These are phyloP conservation scores for Pseudohalonectria lignicola DNA, from an alignment of 2,329 filamentous ascomycete species.

Conservation along the genomic window DNA sequence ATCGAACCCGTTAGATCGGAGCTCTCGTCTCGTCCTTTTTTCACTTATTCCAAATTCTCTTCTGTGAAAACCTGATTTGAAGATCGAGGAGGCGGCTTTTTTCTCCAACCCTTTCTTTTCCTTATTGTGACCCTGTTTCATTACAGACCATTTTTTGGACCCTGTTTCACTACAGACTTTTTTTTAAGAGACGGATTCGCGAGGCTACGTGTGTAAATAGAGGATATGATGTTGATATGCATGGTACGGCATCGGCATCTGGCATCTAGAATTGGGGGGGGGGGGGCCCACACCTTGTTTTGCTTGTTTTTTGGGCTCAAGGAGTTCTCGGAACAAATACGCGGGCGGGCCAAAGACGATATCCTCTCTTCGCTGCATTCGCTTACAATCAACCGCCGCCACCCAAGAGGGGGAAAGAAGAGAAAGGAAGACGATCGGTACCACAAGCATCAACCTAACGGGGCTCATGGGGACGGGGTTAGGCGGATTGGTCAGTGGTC, in stretches of 20 bases:
- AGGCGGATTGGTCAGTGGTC: too few species aligned
- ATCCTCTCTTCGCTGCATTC: constrained; percentile 29
- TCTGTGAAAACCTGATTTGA: constrained; percentile 6
- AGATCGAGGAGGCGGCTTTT: constrained; percentile 9
- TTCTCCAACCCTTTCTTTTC: constrained; percentile 9
- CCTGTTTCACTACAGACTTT: constrained; percentile 4
- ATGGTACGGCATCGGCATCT: constrained; percentile 36
- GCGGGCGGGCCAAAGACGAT: constrained; percentile 21
- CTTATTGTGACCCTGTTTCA: constrained; percentile 4
- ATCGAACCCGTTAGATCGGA: constrained; percentile 2
- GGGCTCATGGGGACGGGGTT: too few species aligned
- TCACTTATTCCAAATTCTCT: constrained; percentile 13
- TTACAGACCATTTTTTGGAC: constrained; percentile 1
- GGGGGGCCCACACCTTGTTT: constrained; percentile 10
- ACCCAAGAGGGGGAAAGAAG: constrained; percentile 12
- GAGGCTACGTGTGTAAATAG: constrained; percentile 33
- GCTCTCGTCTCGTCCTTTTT: constrained; percentile 7
- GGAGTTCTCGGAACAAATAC: constrained; percentile 35
- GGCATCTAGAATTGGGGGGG: constrained; percentile 31
- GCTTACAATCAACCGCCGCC: constrained; percentile 20
- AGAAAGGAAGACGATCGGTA: too few species aligned
- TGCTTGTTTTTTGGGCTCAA: constrained; percentile 22
- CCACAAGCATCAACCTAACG: too few species aligned
- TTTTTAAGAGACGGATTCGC: constrained; percentile 17
- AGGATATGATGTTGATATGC: constrained; percentile 36